Base-by-base conservation (phyloP, 139 green algal species). In the Chlamydomonas incerta region DNA sequence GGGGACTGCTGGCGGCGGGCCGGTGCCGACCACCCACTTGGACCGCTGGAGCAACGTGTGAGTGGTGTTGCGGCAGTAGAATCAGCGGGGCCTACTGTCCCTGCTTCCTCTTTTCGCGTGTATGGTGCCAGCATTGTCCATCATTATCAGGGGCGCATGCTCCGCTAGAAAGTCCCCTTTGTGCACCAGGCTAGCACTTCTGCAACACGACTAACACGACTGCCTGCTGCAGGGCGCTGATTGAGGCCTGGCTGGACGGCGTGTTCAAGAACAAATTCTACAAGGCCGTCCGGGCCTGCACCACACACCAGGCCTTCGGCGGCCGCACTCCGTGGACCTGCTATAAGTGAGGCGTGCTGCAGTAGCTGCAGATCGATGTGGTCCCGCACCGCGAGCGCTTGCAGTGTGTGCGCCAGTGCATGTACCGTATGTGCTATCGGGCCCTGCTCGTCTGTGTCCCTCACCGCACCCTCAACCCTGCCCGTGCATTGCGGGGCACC, bases 191-290 rank as follows among this genome's bases (percentile, higher is more conserved):
- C 1, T 63, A 2, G 41, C 70, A 37, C 8, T 26, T 37, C 21
- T 37, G 37, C 24, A 18, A 37, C 10, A 23, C 37, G 8, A n/a
- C 70, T 41, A 4, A 17, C 34, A 8, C 21, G 3, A 62, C 26
- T 23, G 37, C 23, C 18, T 11, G 47, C 47, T 31, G 52, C 73
- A 81, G 73, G 2, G 33, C 31, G 9, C 57, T 81, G 33, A 81
- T 81, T 17, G 74, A 81, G 34, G 34, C 57, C 15, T 81, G 74
- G 74, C 57, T 81, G 21, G 74, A 81, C 57, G 55, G 14, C 34
- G 55, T 81, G n/a, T 81, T 81, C 57, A 55, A 57, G 34, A 34
- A 34, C 74, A 81, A 81, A 57, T 37, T 14, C 74, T 81, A 71
- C 34, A 21, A 35, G 0, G 24, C 74, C 9, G 0, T 81, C 1